Base-by-base conservation (phyloP, 1,139 yeast species). In the Hemisphaericaspora xylofermentans region DNA sequence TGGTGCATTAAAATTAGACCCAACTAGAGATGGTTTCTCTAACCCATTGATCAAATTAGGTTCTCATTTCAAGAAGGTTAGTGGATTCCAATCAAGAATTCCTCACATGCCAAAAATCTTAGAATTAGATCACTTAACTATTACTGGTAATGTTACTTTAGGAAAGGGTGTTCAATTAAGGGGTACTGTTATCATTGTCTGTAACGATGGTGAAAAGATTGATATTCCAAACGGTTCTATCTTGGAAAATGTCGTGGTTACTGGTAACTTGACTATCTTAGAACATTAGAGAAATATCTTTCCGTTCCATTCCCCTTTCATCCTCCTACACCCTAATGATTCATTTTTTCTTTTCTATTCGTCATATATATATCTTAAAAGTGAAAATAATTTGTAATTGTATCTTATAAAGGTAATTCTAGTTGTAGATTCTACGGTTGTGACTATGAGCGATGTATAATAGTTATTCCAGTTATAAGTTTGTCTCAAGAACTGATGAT, bases 161-260 rank as follows among this genome's bases (percentile, higher is more conserved):
- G 98, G 98, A 58, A 88, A 88, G 65, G 82, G 81, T 56, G 95
- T 94, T 52, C 84, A 88, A 42, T 78, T 93, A 60, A 93, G 88
- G 76, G 98, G 98, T 50, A 93, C 98, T 12, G 98, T 93, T 48
- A 93, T 93, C 57, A 88, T 93, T 54, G 98, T 93, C 43, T 91
- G 98, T 68, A 91, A 93, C 48, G 98, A 93, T 59, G 98, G 98
- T 50, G 94, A 88, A 63, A 88, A 82, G 71, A 93, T 93, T 57
- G 98, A 93, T 63, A 88, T 93, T 73, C 98, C 98, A 55, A 91
- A 93, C 60, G 98, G 98, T 34, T 78, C 96, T 21, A 78, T 89
- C 43, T 78, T 93, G 57, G 98, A 93, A 67, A 93, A 93, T 58
- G 98, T 91, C 41, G 98, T 93, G 52, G 89, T 93, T 56, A 93